Conservation (phyloP, 2,329 filamentous ascomycete genomes). For the Beauveria sp. region DNA sequence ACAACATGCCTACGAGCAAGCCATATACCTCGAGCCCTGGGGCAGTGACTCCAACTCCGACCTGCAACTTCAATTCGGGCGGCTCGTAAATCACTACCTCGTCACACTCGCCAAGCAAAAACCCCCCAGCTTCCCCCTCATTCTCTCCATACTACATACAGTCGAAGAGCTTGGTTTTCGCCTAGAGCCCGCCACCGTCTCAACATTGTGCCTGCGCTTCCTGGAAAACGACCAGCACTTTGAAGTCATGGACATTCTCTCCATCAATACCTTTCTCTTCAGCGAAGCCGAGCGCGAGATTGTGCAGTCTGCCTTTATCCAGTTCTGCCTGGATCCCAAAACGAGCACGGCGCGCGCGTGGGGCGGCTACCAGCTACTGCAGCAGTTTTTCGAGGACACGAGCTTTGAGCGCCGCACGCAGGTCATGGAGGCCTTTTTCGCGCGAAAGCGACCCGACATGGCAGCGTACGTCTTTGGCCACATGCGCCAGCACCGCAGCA, state of each 20-base stretch:
- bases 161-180: conserved; percentile 62
- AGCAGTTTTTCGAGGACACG: conserved; percentile 59
- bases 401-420: conserved; percentile 56
- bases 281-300: conserved; percentile 60
- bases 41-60: conserved; percentile 38
- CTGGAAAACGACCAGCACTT: conserved; percentile 68
- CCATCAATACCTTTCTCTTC: conserved; percentile 63
- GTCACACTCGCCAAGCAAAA: conserved; percentile 55
- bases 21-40: conserved; percentile 26
- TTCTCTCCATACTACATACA: conserved; percentile 65
- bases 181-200: conserved; percentile 67
- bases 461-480: conserved; percentile 81
- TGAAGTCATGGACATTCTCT: conserved; percentile 76
- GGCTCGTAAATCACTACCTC: conserved; percentile 64
- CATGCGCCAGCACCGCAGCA: conserved; percentile 73
- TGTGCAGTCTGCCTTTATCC: conserved; percentile 58
- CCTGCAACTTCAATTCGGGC: conserved; percentile 42
- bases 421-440: conserved; percentile 79
- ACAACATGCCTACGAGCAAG: conserved; percentile 51
- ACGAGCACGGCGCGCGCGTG: conserved; percentile 58
- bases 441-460: conserved; percentile 71
- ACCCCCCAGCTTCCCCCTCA: conserved; percentile 58
- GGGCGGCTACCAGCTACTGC: conserved; percentile 58
- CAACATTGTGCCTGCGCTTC: conserved; percentile 64
- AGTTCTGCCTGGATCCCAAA: conserved; percentile 56